Conservation (phyloP, 2,329 filamentous ascomycete species). For the Lecanicillium sp. region DNA sequence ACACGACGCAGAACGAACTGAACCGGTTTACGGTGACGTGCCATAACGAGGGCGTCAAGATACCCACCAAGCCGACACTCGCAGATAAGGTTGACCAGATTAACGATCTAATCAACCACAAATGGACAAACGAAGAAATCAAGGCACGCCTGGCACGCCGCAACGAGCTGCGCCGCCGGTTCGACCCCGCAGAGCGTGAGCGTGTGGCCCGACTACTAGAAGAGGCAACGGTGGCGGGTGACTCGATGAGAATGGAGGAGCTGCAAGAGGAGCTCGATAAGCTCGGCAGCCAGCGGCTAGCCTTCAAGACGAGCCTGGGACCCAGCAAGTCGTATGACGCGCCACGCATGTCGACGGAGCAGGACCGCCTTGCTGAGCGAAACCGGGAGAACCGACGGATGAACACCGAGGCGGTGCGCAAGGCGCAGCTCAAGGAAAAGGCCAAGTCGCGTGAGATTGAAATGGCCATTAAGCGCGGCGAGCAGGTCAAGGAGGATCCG, state of each 20-base stretch:
- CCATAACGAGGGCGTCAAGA: constrained; percentile 59
- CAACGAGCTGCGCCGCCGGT: constrained; percentile 58
- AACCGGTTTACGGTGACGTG: constrained; percentile 72
- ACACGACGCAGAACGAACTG: constrained; percentile 57
- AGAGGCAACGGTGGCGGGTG: constrained; percentile 55
- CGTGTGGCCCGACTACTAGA: constrained; percentile 58
- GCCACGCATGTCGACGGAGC: constrained; percentile 52
- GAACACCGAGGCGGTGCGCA: constrained; percentile 85
- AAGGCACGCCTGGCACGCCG: constrained; percentile 69
- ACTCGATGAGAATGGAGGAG: constrained; percentile 47
- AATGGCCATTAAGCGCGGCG: constrained; percentile 54
- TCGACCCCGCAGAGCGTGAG: constrained; percentile 59
- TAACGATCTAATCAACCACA: constrained; percentile 67
- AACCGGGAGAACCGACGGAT: constrained; percentile 78
- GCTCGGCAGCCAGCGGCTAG: constrained; percentile 61
- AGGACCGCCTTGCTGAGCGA: constrained; percentile 74
- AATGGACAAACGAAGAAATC: constrained; percentile 78
- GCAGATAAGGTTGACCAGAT: constrained; percentile 72
- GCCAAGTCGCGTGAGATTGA: constrained; percentile 53
- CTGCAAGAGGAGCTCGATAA: constrained; percentile 54
- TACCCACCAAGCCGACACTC: constrained; percentile 67
- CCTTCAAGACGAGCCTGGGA: constrained; percentile 60
- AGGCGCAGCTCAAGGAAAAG: constrained; percentile 78
- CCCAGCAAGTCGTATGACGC: constrained; percentile 42
- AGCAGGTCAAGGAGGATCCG: constrained; percentile 50